Conservation (phyloP, 176 grass and related monocot species). For the Areca catechu region DNA sequence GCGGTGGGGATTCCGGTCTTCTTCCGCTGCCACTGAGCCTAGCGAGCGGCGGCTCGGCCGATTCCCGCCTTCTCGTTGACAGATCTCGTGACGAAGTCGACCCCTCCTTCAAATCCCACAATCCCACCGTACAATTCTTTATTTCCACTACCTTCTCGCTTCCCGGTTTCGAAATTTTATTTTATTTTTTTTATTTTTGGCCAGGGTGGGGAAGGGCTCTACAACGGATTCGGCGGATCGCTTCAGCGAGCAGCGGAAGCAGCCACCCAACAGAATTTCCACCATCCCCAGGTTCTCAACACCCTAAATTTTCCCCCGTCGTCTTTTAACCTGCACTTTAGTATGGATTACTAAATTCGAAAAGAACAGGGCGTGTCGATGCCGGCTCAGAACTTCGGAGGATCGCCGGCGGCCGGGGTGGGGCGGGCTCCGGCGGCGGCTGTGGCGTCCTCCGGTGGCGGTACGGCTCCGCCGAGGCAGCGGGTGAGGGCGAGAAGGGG, state of each 20-base stretch:
- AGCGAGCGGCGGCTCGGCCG: constrained; percentile 13
- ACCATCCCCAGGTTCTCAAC: constrained; percentile 5
- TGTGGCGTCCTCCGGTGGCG: constrained; percentile 17
- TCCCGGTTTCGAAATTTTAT: not conserved
- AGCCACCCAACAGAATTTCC: constrained; percentile 1
- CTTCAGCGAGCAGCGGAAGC: not conserved
- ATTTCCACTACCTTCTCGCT: not conserved
- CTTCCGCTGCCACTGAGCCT: constrained; percentile 14
- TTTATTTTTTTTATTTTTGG: not conserved
- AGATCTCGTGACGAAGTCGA: constrained; percentile 47
- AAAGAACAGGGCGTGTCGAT: constrained; percentile 39
- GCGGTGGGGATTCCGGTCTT: constrained; percentile 11
- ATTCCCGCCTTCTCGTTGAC: not conserved
- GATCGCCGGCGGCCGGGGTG: constrained; percentile 24
- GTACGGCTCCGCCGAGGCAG: constrained; percentile 13
- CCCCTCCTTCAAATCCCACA: constrained; percentile 59
- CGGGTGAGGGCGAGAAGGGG: constrained; percentile 20
- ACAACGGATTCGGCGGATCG: constrained; percentile 30
- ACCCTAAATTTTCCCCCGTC: not conserved
- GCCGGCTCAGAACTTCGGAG: constrained; percentile 50
- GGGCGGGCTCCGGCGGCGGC: constrained; percentile 8
- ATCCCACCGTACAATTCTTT: constrained; percentile 38
- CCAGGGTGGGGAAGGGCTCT: constrained; percentile 31
- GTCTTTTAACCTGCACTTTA: not conserved
- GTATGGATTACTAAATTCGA: no score